Evolutionary conservation across 805 yeast species (phyloP).

Genomic region (Ogataea degrootiae): DNA sequence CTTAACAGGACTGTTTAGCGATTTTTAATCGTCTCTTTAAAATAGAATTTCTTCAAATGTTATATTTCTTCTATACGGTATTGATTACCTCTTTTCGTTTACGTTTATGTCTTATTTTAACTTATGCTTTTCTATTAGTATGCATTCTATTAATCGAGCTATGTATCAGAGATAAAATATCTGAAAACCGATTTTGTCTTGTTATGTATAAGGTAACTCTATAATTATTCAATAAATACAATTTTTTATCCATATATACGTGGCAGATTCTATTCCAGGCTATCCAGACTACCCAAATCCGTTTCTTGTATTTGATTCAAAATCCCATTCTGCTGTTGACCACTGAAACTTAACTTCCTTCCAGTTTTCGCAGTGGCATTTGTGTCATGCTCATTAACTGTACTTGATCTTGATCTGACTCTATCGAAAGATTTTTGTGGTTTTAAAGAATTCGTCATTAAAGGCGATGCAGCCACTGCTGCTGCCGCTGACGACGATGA

Average conservation of each 20-base stretch:
- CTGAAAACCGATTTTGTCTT: no score
- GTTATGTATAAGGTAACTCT: no score
- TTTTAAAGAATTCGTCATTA: slow-evolving; percentile 9
- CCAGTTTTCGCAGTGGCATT: background rate
- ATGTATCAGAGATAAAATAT: no score
- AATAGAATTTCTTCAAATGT: no score
- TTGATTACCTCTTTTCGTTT: no score
- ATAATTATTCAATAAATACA: no score
- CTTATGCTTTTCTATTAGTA: no score
- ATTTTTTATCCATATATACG: background rate
- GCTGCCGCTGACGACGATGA: background rate
- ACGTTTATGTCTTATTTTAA: no score
- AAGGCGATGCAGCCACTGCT: slow-evolving; percentile 3
- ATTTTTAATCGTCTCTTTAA: no score
- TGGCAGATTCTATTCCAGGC: background rate
- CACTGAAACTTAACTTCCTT: slow-evolving; percentile 9
- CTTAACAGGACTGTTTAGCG: no score
- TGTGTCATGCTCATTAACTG: slow-evolving; percentile 18
- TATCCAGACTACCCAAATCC: background rate
- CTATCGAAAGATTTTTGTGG: slow-evolving; percentile 8
- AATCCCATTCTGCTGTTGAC: background rate
- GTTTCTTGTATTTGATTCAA: slow-evolving; percentile 5
- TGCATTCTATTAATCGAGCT: no score
- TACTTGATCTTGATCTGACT: slow-evolving; percentile 19
- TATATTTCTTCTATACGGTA: no score